Percentiles rank a stretch among this genome's conserved stretches.
These are phyloP conservation scores for Sphaerosporella brunnea DNA, from an alignment of 495 filamentous ascomycete genomes.

Conservation along the genomic window DNA sequence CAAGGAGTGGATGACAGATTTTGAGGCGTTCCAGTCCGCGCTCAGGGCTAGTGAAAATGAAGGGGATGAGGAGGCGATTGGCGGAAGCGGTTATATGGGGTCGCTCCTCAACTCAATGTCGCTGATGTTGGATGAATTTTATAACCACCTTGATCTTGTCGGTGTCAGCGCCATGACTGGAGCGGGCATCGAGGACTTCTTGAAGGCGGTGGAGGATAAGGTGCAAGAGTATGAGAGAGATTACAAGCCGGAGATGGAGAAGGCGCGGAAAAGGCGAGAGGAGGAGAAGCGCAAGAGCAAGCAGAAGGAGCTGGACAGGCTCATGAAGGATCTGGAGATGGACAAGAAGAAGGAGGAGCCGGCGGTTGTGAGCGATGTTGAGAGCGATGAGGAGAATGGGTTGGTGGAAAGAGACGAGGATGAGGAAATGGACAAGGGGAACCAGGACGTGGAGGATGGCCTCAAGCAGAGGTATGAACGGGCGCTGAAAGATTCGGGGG, in stretches of 20 bases:
- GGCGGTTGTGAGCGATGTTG: constrained; percentile 42
- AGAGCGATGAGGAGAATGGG: constrained; percentile 34
- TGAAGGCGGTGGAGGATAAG: constrained; percentile 68
- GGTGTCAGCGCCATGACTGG: constrained; percentile 89
- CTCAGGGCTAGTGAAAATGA: constrained; percentile 58
- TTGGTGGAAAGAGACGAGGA: constrained; percentile 33
- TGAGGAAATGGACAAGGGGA: constrained; percentile 27
- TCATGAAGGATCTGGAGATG: constrained; percentile 91
- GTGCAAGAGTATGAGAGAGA: constrained; percentile 83
- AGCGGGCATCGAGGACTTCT: constrained; percentile 80
- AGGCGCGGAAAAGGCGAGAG: constrained; percentile 53
- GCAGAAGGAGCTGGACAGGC: constrained; percentile 65
- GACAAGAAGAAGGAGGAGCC: constrained; percentile 30
- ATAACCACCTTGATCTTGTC: constrained; percentile 76
- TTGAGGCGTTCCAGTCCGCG: constrained; percentile 83
- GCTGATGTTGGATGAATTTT: constrained; percentile 94
- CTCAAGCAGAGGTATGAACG: constrained; percentile 43
- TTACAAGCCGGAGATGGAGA: constrained; percentile 82
- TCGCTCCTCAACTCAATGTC: constrained; percentile 92
- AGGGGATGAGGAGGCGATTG: constrained; percentile 53
- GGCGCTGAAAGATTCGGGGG: constrained; percentile 27
- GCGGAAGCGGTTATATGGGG: constrained; percentile 91
- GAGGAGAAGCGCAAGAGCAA: constrained; percentile 48
- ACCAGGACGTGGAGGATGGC: constrained; percentile 34
- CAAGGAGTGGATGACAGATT: constrained; percentile 99